phyloP scores from a whole-genome alignment of 225 moss, liverwort and hornwort species.

The Pseudoscleropodium purum region DNA sequence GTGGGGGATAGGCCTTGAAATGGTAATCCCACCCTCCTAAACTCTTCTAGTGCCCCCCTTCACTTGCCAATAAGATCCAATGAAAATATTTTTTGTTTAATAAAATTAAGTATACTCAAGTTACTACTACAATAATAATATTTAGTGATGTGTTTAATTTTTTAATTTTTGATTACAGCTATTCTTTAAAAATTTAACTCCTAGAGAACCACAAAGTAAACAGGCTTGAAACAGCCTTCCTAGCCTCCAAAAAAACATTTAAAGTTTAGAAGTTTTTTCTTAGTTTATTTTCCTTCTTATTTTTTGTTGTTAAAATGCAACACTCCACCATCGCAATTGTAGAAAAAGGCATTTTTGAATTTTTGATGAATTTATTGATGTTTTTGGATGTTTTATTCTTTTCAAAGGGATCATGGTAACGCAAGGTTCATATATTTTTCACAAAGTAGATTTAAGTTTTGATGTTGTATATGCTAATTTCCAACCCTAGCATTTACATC shows the following conservation, averaged over 20 bases:
- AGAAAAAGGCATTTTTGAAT: not conserved
- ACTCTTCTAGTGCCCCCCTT: too few relatives aligned
- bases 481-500: not conserved
- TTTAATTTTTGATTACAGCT: too few relatives aligned
- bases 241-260: too few relatives aligned
- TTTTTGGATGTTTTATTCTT: not conserved
- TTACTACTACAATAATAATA: not conserved
- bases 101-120: not conserved
- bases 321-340: fast-evolving
- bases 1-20: too few relatives aligned
- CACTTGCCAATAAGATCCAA: not conserved
- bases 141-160: too few relatives aligned
- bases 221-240: too few relatives aligned
- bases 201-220: too few relatives aligned
- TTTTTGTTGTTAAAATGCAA: not conserved
- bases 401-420: not conserved
- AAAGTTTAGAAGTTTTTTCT: too few relatives aligned
- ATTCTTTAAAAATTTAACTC: too few relatives aligned
- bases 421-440: not conserved
- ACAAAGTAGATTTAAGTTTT: not conserved
- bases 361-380: not conserved
- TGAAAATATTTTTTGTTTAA: not conserved
- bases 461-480: not conserved
- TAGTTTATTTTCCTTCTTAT: not conserved
- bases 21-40: too few relatives aligned